Evolutionary conservation across 371 early-diverging fungal species (phyloP), one percentile per base, ranked within the genome.

Genomic region (Syncephalastrum contaminatum): DNA sequence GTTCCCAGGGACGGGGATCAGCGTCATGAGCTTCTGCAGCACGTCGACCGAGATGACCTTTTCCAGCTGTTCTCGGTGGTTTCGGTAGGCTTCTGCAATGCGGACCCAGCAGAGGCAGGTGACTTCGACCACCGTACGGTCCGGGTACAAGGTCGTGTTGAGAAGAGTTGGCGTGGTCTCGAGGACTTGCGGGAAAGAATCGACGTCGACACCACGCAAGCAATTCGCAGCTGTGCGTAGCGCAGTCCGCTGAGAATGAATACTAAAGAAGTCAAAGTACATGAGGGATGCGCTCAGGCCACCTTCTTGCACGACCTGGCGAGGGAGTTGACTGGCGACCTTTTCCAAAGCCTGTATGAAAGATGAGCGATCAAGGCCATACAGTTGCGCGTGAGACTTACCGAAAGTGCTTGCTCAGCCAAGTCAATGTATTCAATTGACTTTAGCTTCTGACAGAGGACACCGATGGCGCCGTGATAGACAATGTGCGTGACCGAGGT

Each of bases 341-440:
- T 87, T 89, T 53, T 88, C 89, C 16, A 96, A 67, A 5, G 88
- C 85, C 81, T 84, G 58, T 16, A 27, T 25, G n/a, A 41, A 10
- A 64, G 21, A n/a, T 21, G 10, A 53, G 27, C 7, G 46, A 41
- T 22, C 16, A 4, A 10, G 12, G 16, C 25, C 7, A 50, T 4
- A 46, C 18, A 22, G 36, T 30, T 10, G 36, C 36, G 10, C 10
- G 25, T 18, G 2, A 3, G 64, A n/a, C 66, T 75, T 66, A 89
- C 88, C 36, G 77, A 70, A 42, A 95, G 71, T 0, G 91, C 92
- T 63, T 89, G 89, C 62, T 97, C 97, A 1, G 95, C 97, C 48
- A 95, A 70, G 56, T 97, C 95, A 49, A 95, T 93, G 58, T 90
- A 94, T 61, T 93, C 89, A 45, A 97, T 87, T 40, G 89, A 86